Percentiles rank a stretch among this genome's conserved stretches.
phyloP scores from a whole-genome alignment of 2,329 filamentous ascomycete species.

The Arthrocladium fulminans region DNA sequence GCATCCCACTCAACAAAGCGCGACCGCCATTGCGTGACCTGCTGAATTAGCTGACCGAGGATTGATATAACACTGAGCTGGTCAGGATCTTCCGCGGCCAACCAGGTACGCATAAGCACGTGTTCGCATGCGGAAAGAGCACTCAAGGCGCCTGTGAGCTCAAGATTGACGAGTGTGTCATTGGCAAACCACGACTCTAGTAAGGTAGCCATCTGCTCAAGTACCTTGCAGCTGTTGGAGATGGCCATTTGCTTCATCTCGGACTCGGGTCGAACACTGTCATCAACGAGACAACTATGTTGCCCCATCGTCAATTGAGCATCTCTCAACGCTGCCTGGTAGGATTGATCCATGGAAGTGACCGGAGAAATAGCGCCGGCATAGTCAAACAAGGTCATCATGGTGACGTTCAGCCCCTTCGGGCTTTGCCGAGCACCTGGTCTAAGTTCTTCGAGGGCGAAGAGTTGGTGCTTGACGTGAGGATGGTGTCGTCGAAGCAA shows the following conservation, averaged over 20 bases:
- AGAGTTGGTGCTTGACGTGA: slow-evolving; percentile 69
- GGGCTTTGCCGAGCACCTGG: slow-evolving; percentile 48
- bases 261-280: slow-evolving; percentile 45
- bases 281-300: slow-evolving; percentile 26
- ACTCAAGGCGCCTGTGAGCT: slow-evolving; percentile 73
- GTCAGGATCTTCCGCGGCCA: slow-evolving; percentile 42
- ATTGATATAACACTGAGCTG: slow-evolving; percentile 43
- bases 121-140: slow-evolving; percentile 77
- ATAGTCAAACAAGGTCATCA: slow-evolving; percentile 31
- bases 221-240: slow-evolving; percentile 29
- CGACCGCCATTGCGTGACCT: slow-evolving; percentile 53
- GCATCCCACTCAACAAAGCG: slow-evolving; percentile 65
- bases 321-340: slow-evolving; percentile 37
- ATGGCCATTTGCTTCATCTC: slow-evolving; percentile 12
- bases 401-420: slow-evolving; percentile 32
- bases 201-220: slow-evolving; percentile 46
- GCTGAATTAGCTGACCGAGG: slow-evolving; percentile 52
- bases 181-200: slow-evolving; percentile 80
- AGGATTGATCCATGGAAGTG: slow-evolving; percentile 33
- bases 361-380: slow-evolving; percentile 32
- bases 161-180: slow-evolving; percentile 81
- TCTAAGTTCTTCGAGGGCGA: slow-evolving; percentile 39
- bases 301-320: slow-evolving; percentile 21
- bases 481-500: slow-evolving; percentile 80
- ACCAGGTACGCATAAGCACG: slow-evolving; percentile 82